Base-by-base conservation (phyloP, 1,139 yeast species). In the Blastobotrys elegans region DNA sequence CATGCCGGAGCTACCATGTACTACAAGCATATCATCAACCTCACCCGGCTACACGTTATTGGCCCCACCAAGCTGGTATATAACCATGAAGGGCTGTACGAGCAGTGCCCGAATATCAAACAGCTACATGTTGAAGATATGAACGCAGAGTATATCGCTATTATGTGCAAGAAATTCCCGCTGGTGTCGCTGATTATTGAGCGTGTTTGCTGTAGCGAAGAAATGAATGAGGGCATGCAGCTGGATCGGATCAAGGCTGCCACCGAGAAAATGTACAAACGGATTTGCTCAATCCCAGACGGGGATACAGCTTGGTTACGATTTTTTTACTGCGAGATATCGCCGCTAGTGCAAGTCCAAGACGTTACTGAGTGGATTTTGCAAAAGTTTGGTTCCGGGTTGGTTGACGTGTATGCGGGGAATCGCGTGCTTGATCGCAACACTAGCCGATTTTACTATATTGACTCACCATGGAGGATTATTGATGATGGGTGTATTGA, bases 111-210 rank as follows among this genome's bases (percentile, higher is more conserved):
- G 13, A 8, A 20, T 4, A 14, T 44, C 10, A 18, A 14, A 13
- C 44, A 44, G 18, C 30, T 44, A 16, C 47, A 44, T 16, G 39
- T 40, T 6, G 47, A 44, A n/a, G 29, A 44, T n/a, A 44, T 44
- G 39, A 11, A 6, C 6, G 44, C 47, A 2, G 40, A 35, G 1
- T 44, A 24, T 22, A 27, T 44, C 4, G 26, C 35, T 4, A 32
- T 31, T 8, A 44, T 44, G 47, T 40, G 44, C 27, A 34, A 27
- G 2, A 33, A 44, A n/a, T 44, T 44, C 17, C 47, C 44, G 4
- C 39, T 44, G 16, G 34, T 27, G 30, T 39, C 47, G 14, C 17
- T 44, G 16, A 16, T 44, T 26, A 27, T 44, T 18, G 47, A 44
- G 35, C 34, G 44, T 2, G 21, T 40, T 3, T 27, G 35, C 8